These are phyloP conservation scores for Physaria fendleri DNA, from an alignment of 345 rosid species.

Conservation along the genomic window DNA sequence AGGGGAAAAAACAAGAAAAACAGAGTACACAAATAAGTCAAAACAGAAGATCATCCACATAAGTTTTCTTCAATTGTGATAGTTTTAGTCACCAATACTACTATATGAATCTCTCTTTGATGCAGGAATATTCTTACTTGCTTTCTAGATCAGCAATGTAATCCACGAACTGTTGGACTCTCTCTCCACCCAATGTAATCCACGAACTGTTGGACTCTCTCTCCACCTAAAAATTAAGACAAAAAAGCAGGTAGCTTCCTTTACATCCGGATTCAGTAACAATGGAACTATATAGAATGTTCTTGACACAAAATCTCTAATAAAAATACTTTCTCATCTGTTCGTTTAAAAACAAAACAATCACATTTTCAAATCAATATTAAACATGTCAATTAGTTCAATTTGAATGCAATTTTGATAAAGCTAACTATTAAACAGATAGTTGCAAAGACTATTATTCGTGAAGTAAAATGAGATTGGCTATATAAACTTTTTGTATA, in stretches of 20 bases:
- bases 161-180: conserved; percentile 64
- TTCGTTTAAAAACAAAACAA: not conserved
- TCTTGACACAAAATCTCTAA: not conserved
- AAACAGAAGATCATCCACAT: not conserved
- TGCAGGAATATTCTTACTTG: conserved; percentile 34
- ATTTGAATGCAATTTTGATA: not conserved
- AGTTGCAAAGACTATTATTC: not conserved
- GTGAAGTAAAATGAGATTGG: not conserved
- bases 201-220: conserved; percentile 59
- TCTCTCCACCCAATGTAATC: conserved; percentile 50
- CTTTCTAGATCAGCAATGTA: conserved; percentile 75
- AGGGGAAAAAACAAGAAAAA: conserved; percentile 8
- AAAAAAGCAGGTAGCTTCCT: not conserved
- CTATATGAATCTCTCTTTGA: not conserved
- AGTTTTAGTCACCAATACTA: not conserved
- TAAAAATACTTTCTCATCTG: not conserved
- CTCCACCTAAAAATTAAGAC: conserved; percentile 36
- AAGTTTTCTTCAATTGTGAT: not conserved
- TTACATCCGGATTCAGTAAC: not conserved
- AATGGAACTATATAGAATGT: not conserved
- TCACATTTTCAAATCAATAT: not conserved
- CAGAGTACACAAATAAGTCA: conserved; percentile 1
- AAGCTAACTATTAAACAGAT: not conserved
- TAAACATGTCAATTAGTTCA: not conserved
- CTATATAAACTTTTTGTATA: no score